Evolutionary conservation across 1,139 yeast species (phyloP), one percentile per base, ranked within the genome.

Genomic region (Scheffersomyces parashehatae): DNA sequence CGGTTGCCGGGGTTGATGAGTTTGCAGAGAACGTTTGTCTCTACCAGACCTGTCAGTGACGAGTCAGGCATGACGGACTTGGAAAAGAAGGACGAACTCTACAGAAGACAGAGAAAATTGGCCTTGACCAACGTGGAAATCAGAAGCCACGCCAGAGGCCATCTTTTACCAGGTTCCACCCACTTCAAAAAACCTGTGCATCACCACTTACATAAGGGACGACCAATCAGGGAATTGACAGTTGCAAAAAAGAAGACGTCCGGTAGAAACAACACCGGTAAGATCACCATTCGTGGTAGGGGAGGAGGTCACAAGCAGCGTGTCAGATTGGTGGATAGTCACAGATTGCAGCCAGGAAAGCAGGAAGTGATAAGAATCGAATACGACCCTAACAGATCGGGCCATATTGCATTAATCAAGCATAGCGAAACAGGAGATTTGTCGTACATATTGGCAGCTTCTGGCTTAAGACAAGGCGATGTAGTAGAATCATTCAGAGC

Each of bases 301-400:
- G 99, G 99, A 64, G 99, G 99, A 58, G 99, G 98, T 37, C 95
- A 88, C 64, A 89, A 87, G 65, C 84, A 90, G 60, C 81, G 99
- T 66, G 79, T 87, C 36, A 81, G 99, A 58, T 65, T 88, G 38
- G 78, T 93, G 28, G 99, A 93, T 65, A 84, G 85, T 59, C 74
- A 75, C 56, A 79, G 99, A 58, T 60, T 65, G 37, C 77, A 64
- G 3, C 67, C 82, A 1, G 99, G 98, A 20, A 78, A 77, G 42
- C 95, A 89, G 55, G 77, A 81, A 16, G 98, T 93, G 16, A 71
- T 84, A 46, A 77, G 99, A 60, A 88, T 93, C 47, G 99, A 93
- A 67, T 89, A 90, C 62, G 99, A 93, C 67, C 99, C 99, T 37
- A 88, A 88, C 59, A 81, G 99, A 73, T 81, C 95, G 5, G 88